These are phyloP conservation scores for Vaccinium vitisidaea DNA, from an alignment of 148 eudicot species.

Conservation along the genomic window DNA sequence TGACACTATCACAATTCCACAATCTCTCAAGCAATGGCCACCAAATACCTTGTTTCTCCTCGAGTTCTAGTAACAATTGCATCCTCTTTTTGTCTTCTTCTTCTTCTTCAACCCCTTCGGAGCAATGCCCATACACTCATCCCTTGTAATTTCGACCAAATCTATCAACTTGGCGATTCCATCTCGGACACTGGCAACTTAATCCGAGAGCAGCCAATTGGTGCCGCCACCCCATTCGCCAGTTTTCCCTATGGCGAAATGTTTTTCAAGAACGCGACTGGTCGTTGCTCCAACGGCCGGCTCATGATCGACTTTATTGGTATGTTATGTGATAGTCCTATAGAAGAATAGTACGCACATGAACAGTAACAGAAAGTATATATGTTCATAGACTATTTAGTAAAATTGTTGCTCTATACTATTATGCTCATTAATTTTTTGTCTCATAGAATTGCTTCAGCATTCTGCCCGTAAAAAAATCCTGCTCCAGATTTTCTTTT, in stretches of 20 bases:
- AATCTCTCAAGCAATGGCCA: not conserved
- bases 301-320: not conserved
- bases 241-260: not conserved
- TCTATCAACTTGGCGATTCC: not conserved
- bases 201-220: not conserved
- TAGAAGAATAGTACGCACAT: no score
- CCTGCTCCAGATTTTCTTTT: no score
- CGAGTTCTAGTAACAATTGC: not conserved
- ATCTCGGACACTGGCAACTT: not conserved
- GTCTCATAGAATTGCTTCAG: no score
- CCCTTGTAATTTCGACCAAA: not conserved
- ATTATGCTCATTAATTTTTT: no score
- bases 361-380: no score
- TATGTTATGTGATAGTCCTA: no score
- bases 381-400: no score
- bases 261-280: not conserved
- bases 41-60: not conserved
- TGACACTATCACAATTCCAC: no score
- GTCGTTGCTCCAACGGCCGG: not conserved
- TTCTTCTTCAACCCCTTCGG: not conserved
- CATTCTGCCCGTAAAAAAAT: no score
- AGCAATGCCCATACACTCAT: not conserved
- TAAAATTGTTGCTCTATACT: no score
- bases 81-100: not conserved
- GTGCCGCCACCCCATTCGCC: not conserved